Evolutionary conservation across 2,329 filamentous ascomycete species (phyloP), one percentile per base, ranked within the genome.

Genomic region (Fusarium albidum): DNA sequence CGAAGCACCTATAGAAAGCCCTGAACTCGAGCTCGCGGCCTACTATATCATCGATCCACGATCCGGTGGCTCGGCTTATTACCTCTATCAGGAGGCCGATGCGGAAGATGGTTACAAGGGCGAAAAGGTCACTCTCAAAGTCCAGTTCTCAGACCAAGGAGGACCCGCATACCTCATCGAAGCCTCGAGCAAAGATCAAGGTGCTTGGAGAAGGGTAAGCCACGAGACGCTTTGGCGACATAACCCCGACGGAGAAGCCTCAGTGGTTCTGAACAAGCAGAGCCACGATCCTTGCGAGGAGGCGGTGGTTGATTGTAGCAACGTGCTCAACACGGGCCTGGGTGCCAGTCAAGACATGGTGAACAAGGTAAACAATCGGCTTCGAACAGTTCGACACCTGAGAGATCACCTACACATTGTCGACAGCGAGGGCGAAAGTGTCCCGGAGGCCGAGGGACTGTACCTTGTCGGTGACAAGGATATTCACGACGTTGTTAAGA

Each of bases 381-480:
- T 68, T 34, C 59, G 48, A 17, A 56, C 33, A 26, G 53, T 56
- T 41, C 51, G 50, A 2, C 54, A 55, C 32, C 35, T 60, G 17
- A 52, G 52, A 33, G 49, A 49, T 12, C 57, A 64, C n/a, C 34
- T 61, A 6, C 47, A 52, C n/a, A 28, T 55, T 15, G 54, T 57
- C 17, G 52, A 63, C 13, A 52, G 42, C 1, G 33, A 52, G 26
- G 60, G 64, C 0, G 52, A 52, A 15, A 28, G 54, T 25, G 39
- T 61, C 7, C 32, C 53, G 5, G 52, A 48, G 9, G 48, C 52
- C 7, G 57, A 47, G 3, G 44, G 52, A 10, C 33, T 66, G n/a
- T 68, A 66, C 43, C 55, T 68, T 9, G 47, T 68, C 10, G 39
- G 53, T 4, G 55, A 64, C 27, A 47, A 54, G 25, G 66, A 68